Percentiles rank a stretch among this genome's conserved stretches.
Conservation (phyloP, 2,329 filamentous ascomycete genomes). For the Fonsecaea multimorphosa region DNA sequence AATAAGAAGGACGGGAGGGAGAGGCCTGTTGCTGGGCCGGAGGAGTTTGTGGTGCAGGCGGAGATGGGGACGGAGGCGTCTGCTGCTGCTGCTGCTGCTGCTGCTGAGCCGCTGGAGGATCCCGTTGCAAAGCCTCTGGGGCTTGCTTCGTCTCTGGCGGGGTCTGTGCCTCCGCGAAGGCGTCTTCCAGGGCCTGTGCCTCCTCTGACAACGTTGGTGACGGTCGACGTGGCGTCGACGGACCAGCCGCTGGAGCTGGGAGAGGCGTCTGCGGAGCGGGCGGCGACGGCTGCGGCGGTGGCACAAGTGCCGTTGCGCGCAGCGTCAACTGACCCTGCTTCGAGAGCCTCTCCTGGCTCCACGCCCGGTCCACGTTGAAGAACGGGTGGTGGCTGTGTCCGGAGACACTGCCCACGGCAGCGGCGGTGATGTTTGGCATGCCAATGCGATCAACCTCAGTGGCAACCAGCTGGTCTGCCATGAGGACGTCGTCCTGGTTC, state of each 20-base stretch:
- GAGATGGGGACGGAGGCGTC: background rate
- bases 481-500: background rate
- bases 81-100: no score
- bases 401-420: background rate
- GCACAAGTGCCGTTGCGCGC: background rate
- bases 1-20: no score
- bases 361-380: background rate
- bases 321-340: background rate
- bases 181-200: background rate
- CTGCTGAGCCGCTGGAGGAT: no score
- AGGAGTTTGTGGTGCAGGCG: background rate
- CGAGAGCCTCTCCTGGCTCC: background rate
- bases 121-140: background rate
- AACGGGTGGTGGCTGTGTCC: background rate
- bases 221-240: background rate
- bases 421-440: background rate
- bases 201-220: background rate
- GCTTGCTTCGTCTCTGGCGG: background rate
- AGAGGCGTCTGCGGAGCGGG: background rate
- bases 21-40: no score
- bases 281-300: background rate
- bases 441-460: background rate
- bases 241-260: background rate
- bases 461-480: background rate
- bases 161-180: background rate